These are phyloP conservation scores for Wickerhamiella domercqiae DNA, from an alignment of 805 yeast genomes.

Conservation along the genomic window DNA sequence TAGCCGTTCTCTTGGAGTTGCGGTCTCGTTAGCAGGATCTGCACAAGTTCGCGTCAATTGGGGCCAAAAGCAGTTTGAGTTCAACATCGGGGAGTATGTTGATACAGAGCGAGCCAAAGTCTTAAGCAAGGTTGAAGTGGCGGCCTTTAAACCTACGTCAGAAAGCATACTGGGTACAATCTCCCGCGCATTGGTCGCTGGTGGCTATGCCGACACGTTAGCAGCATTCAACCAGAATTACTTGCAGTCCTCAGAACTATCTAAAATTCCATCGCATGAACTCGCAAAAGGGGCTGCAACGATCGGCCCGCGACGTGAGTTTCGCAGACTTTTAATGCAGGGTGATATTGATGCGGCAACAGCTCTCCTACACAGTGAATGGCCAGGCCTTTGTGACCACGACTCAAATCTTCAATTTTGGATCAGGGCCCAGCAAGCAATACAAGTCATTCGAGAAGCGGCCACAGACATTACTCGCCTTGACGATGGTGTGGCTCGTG, in stretches of 20 bases:
- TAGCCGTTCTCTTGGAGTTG: not conserved
- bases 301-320: not conserved
- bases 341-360: not conserved
- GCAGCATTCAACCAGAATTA: not conserved
- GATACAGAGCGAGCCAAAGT: not conserved
- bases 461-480: too few relatives aligned
- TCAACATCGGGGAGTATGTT: constrained; percentile 2
- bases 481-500: not conserved
- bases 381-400: not conserved
- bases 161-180: not conserved
- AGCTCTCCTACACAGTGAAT: not conserved
- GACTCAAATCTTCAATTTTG: not conserved
- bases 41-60: not conserved
- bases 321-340: not conserved
- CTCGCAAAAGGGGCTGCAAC: not conserved
- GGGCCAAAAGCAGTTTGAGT: constrained; percentile 2
- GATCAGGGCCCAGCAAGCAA: not conserved
- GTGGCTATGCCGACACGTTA: not conserved
- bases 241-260: not conserved
- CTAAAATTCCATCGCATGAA: not conserved
- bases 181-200: not conserved
- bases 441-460: not conserved
- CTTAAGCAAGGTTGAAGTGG: not conserved
- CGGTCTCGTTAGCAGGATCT: not conserved
- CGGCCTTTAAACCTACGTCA: not conserved